These are phyloP conservation scores for Astrothelium subdiscretum DNA, from an alignment of 495 filamentous ascomycete genomes.

Conservation along the genomic window DNA sequence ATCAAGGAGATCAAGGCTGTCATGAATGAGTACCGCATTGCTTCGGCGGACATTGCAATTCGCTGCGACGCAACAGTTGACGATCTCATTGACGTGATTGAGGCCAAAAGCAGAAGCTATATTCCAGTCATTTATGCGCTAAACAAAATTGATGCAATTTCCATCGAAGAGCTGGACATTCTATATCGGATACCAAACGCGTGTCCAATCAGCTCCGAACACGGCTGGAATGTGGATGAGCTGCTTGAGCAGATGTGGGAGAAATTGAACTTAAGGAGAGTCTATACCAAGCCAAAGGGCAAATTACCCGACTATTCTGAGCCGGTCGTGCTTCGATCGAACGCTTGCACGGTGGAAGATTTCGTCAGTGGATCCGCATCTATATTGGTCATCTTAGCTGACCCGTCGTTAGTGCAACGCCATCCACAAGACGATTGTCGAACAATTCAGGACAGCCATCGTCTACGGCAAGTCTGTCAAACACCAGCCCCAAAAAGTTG, in stretches of 20 bases:
- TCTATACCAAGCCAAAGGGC: constrained; percentile 98
- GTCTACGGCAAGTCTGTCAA: constrained; percentile 97
- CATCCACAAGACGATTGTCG: constrained; percentile 91
- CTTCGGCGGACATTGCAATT: constrained; percentile 94
- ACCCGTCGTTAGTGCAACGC: constrained; percentile 62
- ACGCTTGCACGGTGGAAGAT: constrained; percentile 82
- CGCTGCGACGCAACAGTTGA: constrained; percentile 87
- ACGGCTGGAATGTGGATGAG: constrained; percentile 98
- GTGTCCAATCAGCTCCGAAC: constrained; percentile 91
- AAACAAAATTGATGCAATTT: constrained; percentile 98
- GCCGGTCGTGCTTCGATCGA: constrained; percentile 78
- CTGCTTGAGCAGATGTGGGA: constrained; percentile 97
- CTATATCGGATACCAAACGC: constrained; percentile 95
- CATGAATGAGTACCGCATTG: constrained; percentile 93
- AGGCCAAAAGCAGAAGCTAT: constrained; percentile 89
- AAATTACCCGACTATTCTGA: constrained; percentile 83
- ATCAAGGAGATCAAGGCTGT: constrained; percentile 85
- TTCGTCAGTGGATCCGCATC: constrained; percentile 55
- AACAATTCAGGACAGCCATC: constrained; percentile 89
- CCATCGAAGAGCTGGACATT: constrained; percentile 92
- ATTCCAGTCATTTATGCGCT: constrained; percentile 97
- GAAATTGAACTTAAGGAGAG: constrained; percentile 75
- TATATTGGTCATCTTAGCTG: background rate
- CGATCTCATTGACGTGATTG: constrained; percentile 90
- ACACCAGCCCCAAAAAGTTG: constrained; percentile 95